Conservation (phyloP, 2,329 filamentous ascomycete genomes). For the Arthrinium phaeospermum region DNA sequence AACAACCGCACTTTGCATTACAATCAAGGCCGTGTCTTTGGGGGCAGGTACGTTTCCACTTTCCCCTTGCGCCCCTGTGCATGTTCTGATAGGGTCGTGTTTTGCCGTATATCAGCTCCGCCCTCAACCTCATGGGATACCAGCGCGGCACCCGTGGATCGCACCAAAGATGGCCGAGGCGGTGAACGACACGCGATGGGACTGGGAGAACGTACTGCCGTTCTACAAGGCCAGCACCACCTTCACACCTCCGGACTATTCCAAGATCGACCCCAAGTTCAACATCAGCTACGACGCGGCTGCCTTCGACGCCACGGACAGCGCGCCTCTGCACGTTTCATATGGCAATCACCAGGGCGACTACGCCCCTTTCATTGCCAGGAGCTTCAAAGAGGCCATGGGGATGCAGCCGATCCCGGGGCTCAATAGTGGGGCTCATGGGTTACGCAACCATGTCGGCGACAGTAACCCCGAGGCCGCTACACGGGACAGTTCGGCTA, state of each 20-base stretch:
- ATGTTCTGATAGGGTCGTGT: too few species aligned
- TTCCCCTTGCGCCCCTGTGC: too few species aligned
- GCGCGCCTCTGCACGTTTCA: conserved; percentile 43
- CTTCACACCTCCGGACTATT: conserved; percentile 34
- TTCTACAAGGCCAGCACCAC: conserved; percentile 34
- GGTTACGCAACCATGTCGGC: conserved; percentile 40
- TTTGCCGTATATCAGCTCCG: too few species aligned
- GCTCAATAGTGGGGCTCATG: conserved; percentile 45
- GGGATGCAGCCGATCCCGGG: conserved; percentile 41
- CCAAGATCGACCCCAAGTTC: conserved; percentile 34
- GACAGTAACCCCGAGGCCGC: conserved; percentile 37
- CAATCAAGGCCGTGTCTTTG: neutral
- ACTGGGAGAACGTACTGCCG: conserved; percentile 29
- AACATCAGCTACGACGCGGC: conserved; percentile 32
- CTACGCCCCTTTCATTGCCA: conserved; percentile 43
- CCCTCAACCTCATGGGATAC: conserved; percentile 40
- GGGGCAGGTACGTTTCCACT: too few species aligned
- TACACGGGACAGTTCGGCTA: conserved; percentile 22
- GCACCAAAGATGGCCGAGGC: conserved; percentile 33
- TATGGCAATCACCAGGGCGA: conserved; percentile 38
- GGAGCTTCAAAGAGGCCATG: conserved; percentile 36
- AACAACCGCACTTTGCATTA: too few species aligned
- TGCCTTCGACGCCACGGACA: conserved; percentile 32
- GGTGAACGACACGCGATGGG: conserved; percentile 33
- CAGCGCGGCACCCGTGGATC: conserved; percentile 33